Evolutionary conservation across 179 eudicot species (phyloP), one percentile per base, ranked within the genome.

Genomic region (Heliamphora pulchella): DNA sequence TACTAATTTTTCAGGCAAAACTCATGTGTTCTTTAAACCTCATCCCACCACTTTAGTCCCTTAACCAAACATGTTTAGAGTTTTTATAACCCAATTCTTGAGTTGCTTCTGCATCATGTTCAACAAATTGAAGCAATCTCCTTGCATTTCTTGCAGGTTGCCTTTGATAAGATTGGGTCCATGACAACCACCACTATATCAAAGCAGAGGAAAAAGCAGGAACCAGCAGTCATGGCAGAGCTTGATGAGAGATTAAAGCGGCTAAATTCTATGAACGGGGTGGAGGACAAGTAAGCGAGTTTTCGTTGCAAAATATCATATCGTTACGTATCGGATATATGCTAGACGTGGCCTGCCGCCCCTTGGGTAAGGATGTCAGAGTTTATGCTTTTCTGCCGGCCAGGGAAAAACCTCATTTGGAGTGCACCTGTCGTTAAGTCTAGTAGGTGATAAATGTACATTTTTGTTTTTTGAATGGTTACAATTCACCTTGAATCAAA

Each of bases 171-270:
- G 83, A 89, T 93, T 15, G 92, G 98, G 51, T 91, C 91, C 5
- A 90, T 93, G 95, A 93, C 89, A 31, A 87, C 93, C 31, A 91
- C 87, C 82, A 86, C 83, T 13, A 87, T 95, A 85, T 90, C 97
- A 57, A 95, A 90, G 87, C 92, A 93, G 82, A 86, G 98, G 87
- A 95, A 93, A 79, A 95, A 95, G 88, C 98, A 91, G 86, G 97
- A 91, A 83, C 91, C 98, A 11, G 97, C 91, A 17, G 98, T 95
- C 5, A 91, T 93, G 97, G 97, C 94, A 72, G 97, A 93, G 89
- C 97, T 95, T 47, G 97, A 90, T 80, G 88, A 89, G 81, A 89
- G 97, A 84, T 53, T 82, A n/a, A 95, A 92, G 80, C 89, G 91
- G 65, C 83, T 88, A 41, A 87, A 87, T 81, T 83, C 89, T 31